Evolutionary conservation across 106 monocot genomes (phyloP).

Genomic region (Platanthera zijinensis): DNA sequence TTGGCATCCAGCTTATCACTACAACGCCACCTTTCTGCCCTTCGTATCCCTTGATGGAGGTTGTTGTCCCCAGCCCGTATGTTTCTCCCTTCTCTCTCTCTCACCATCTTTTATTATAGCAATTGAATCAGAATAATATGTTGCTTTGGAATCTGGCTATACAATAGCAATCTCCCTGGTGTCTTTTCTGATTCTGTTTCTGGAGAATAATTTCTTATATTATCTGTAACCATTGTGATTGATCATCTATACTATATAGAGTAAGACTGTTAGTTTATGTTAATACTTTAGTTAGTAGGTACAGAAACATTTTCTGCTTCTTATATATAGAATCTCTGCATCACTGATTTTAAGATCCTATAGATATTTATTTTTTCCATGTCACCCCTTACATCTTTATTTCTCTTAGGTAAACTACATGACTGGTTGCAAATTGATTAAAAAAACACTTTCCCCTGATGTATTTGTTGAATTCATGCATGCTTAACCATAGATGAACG

Average conservation of each 20-base stretch:
- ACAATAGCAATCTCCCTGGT: neutral
- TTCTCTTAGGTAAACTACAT: neutral
- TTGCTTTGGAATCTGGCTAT: too few species aligned
- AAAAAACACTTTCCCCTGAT: neutral
- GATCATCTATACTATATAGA: neutral
- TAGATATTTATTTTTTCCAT: too few species aligned
- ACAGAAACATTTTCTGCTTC: neutral
- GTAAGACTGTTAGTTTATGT: neutral
- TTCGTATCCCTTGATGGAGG: too few species aligned
- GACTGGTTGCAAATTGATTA: neutral
- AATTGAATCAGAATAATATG: too few species aligned
- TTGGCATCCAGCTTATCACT: too few species aligned
- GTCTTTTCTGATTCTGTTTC: neutral
- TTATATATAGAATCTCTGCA: neutral
- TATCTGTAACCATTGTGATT: neutral
- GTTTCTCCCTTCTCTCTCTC: too few species aligned
- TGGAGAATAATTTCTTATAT: neutral
- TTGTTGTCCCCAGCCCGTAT: too few species aligned
- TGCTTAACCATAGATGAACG: constrained; percentile 26
- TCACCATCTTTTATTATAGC: too few species aligned
- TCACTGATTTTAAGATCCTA: neutral
- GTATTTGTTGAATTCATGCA: constrained; percentile 4
- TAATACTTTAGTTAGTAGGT: neutral
- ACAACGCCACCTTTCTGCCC: too few species aligned
- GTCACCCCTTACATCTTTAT: neutral